Evolutionary conservation across 495 filamentous ascomycete species (phyloP).

Genomic region (Letharia columbiana): DNA sequence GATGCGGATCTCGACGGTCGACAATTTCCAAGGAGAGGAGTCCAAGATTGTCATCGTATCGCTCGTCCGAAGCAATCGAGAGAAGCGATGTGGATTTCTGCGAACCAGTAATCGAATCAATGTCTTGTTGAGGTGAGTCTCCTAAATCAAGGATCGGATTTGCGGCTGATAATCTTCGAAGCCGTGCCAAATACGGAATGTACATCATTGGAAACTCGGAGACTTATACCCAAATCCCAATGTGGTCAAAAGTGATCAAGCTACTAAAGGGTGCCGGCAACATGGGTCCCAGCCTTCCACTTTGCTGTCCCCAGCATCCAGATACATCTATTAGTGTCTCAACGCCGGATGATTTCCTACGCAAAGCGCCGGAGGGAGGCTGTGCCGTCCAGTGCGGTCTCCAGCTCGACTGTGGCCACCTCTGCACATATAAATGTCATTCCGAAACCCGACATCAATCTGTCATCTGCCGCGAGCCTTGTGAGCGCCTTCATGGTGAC

Average conservation of each 20-base stretch:
- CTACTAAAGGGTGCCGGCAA: slow-evolving; percentile 44
- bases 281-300: slow-evolving; percentile 45
- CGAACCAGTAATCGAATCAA: slow-evolving; percentile 73
- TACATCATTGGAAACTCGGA: slow-evolving; percentile 70
- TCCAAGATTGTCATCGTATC: slow-evolving; percentile 77
- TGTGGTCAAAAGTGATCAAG: slow-evolving; percentile 61
- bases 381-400: slow-evolving; percentile 47
- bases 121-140: slow-evolving; percentile 32
- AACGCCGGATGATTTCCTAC: slow-evolving; percentile 53
- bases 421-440: slow-evolving; percentile 54
- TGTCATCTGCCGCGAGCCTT: slow-evolving; percentile 47
- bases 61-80: slow-evolving; percentile 62
- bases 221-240: slow-evolving; percentile 47
- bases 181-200: slow-evolving; percentile 71
- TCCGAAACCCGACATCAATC: slow-evolving; percentile 49
- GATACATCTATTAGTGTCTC: slow-evolving; percentile 47
- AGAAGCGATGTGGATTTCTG: slow-evolving; percentile 61
- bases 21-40: slow-evolving; percentile 72
- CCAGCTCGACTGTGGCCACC: slow-evolving; percentile 54
- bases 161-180: slow-evolving; percentile 36
- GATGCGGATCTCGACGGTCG: slow-evolving; percentile 58
- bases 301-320: slow-evolving; percentile 62
- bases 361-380: slow-evolving; percentile 60
- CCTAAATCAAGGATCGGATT: too few species aligned
- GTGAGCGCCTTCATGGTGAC: slow-evolving; percentile 35